Conservation (phyloP, 805 yeast genomes). For the Monosporozyma unispora region DNA sequence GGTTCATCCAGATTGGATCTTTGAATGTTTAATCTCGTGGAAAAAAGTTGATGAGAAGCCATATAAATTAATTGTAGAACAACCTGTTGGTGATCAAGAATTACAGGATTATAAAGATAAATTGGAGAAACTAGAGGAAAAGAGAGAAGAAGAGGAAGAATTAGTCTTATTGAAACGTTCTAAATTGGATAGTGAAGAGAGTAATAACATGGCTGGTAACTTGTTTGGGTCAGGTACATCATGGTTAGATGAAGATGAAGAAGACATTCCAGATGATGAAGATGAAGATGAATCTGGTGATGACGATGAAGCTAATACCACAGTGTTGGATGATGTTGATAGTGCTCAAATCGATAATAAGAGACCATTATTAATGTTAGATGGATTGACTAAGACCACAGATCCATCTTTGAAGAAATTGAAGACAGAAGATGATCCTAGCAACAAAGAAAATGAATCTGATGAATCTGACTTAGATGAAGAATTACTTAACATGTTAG, state of each 20-base stretch:
- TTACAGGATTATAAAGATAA: constrained; percentile 25
- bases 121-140: constrained; percentile 24
- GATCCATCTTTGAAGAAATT: background rate
- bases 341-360: background rate
- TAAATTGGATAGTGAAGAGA: constrained; percentile 8
- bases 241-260: constrained; percentile 29
- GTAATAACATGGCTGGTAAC: constrained; percentile 3
- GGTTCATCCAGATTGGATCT: constrained; percentile 91
- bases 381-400: background rate
- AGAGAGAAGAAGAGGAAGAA: constrained; percentile 31
- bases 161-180: constrained; percentile 10
- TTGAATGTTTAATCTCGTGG: constrained; percentile 79
- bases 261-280: constrained; percentile 18
- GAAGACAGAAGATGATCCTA: constrained; percentile 1
- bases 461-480: constrained; percentile 25
- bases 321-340: constrained; percentile 3
- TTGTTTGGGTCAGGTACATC: constrained; percentile 26
- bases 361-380: background rate
- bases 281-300: constrained; percentile 21
- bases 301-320: constrained; percentile 12
- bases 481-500: constrained; percentile 25
- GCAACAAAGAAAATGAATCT: constrained; percentile 11
- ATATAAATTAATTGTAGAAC: constrained; percentile 45
- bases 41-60: constrained; percentile 51
- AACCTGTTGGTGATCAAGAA: constrained; percentile 38